These are phyloP conservation scores for Globisporangium cystogenes DNA, from an alignment of 352 stramenopile genomes.

Conservation along the genomic window DNA sequence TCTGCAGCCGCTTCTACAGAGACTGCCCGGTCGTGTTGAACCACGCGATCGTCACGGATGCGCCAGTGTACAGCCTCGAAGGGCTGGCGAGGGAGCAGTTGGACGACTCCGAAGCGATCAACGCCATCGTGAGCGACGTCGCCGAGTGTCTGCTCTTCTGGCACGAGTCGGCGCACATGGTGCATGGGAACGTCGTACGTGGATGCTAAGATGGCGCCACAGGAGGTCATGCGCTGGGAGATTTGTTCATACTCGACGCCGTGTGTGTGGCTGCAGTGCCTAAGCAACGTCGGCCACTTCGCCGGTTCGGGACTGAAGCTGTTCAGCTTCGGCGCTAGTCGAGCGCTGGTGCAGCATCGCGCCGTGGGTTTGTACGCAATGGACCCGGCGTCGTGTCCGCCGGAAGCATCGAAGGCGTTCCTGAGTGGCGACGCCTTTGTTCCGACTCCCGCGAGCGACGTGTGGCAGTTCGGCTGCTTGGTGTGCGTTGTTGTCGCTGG, in stretches of 20 bases:
- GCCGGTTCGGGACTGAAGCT: conserved; percentile 29
- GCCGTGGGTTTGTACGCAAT: conserved; percentile 24
- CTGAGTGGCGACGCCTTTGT: conserved; percentile 31
- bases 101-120: conserved; percentile 21
- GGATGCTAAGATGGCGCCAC: background rate
- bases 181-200: conserved; percentile 66
- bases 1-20: conserved; percentile 20
- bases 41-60: conserved; percentile 48
- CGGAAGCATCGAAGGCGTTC: conserved; percentile 47
- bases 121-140: conserved; percentile 31
- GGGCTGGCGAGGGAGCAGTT: conserved; percentile 25
- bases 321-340: conserved; percentile 37
- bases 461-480: conserved; percentile 75
- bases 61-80: conserved; percentile 47
- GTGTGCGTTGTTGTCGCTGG: conserved; percentile 29
- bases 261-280: conserved; percentile 12
- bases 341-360: conserved; percentile 25
- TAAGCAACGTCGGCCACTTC: conserved; percentile 45
- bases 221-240: background rate
- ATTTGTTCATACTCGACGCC: no score
- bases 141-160: conserved; percentile 52
- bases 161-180: conserved; percentile 41
- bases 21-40: conserved; percentile 44
- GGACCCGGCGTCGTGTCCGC: conserved; percentile 25
- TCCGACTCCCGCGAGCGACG: conserved; percentile 43